Evolutionary conservation across 306 rosid genomes (phyloP).

Genomic region (Sicyos baderoa): DNA sequence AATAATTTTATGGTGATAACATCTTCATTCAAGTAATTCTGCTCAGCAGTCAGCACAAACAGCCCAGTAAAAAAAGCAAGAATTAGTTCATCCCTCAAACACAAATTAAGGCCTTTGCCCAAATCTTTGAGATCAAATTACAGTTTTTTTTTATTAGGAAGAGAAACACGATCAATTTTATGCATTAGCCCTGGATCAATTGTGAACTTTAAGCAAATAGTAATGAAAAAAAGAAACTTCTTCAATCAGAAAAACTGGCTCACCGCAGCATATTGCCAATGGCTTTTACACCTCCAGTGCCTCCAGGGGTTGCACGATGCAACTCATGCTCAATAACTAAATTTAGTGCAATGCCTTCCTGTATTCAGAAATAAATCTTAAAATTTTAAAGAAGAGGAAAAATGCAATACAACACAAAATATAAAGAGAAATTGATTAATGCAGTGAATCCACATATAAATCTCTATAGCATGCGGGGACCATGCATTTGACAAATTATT

Average conservation of each 20-base stretch:
- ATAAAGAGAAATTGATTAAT: neutral
- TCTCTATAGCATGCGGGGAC: neutral
- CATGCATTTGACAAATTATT: neutral
- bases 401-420: neutral
- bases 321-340: constrained; percentile 71
- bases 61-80: neutral
- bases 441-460: neutral
- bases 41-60: constrained; percentile 13
- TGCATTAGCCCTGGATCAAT: neutral
- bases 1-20: too few relatives aligned
- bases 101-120: neutral
- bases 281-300: constrained; percentile 97
- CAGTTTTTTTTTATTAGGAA: neutral
- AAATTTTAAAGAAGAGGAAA: neutral
- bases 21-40: neutral
- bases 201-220: neutral
- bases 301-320: constrained; percentile 98
- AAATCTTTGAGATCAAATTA: neutral
- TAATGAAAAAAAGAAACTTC: neutral
- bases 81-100: neutral
- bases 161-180: neutral
- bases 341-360: constrained; percentile 95
- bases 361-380: constrained; percentile 25
- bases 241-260: constrained; percentile 27
- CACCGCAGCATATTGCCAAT: constrained; percentile 98